These are phyloP conservation scores for Cladosporium sp. DNA, from an alignment of 2,329 filamentous ascomycete species.

Conservation along the genomic window DNA sequence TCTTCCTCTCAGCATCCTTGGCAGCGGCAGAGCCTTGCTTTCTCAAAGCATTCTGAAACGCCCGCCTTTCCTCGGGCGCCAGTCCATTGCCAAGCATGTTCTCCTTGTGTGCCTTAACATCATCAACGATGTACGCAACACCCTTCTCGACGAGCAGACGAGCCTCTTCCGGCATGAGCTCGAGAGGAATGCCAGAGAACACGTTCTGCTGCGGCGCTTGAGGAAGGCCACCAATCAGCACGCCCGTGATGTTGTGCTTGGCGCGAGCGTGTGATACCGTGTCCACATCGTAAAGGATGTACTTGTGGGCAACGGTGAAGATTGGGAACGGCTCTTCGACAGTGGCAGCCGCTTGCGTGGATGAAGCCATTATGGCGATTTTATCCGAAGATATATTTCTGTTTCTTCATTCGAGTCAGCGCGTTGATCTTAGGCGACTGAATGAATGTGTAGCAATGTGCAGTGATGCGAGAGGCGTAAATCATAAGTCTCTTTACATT, in stretches of 20 bases:
- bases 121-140: slow-evolving; percentile 76
- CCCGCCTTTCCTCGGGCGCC: slow-evolving; percentile 52
- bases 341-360: slow-evolving; percentile 29
- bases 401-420: slow-evolving; percentile 11
- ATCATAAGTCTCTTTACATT: slow-evolving; percentile 12
- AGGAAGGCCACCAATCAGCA: slow-evolving; percentile 80
- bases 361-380: slow-evolving; percentile 22
- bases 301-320: slow-evolving; percentile 72
- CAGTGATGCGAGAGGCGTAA: background rate
- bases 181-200: slow-evolving; percentile 81
- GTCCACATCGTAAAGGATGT: slow-evolving; percentile 84
- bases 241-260: slow-evolving; percentile 76
- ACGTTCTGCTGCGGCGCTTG: slow-evolving; percentile 93
- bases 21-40: slow-evolving; percentile 51
- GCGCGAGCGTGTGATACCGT: slow-evolving; percentile 73
- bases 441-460: slow-evolving; percentile 6
- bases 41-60: slow-evolving; percentile 56
- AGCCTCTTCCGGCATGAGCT: slow-evolving; percentile 88
- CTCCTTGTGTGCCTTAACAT: slow-evolving; percentile 63
- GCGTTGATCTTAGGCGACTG: background rate
- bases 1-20: slow-evolving; percentile 41
- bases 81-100: slow-evolving; percentile 50
- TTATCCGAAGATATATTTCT: slow-evolving; percentile 5
- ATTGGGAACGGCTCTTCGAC: slow-evolving; percentile 65
- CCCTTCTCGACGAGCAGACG: slow-evolving; percentile 71